A percentile compares a stretch with the other conserved stretches of the same genome.
Conservation (phyloP, 305 asterid species). For the Fraxinus sp. region DNA sequence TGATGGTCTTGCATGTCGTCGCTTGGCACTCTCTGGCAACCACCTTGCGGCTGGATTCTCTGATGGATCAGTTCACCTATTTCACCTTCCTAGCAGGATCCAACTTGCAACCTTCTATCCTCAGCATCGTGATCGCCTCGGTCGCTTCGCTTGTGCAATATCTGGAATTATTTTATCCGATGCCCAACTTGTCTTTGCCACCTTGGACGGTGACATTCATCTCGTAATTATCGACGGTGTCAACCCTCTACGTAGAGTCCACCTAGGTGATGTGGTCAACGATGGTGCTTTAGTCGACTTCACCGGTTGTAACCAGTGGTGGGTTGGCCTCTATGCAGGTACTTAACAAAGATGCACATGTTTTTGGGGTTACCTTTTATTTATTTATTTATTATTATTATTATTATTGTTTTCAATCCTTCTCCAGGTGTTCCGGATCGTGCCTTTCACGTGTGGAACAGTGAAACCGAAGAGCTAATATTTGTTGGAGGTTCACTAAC, state of each 20-base stretch:
- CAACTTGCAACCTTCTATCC: conserved; percentile 69
- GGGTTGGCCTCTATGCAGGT: conserved; percentile 98
- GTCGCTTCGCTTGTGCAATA: conserved; percentile 72
- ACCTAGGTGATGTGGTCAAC: conserved; percentile 71
- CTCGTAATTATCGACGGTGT: conserved; percentile 29
- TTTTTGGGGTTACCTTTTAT: not conserved
- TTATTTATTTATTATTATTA: no score
- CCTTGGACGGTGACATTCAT: conserved; percentile 78
- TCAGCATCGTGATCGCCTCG: conserved; percentile 71
- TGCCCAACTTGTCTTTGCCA: conserved; percentile 54
- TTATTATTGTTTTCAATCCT: not conserved
- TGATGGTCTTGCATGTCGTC: conserved; percentile 53
- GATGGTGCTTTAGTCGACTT: conserved; percentile 86
- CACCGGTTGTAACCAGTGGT: conserved; percentile 71
- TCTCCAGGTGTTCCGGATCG: conserved; percentile 73
- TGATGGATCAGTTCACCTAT: conserved; percentile 68
- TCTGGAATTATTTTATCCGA: conserved; percentile 68
- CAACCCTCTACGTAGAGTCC: conserved; percentile 46
- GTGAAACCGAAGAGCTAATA: conserved; percentile 63
- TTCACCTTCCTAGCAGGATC: conserved; percentile 49
- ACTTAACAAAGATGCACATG: not conserved
- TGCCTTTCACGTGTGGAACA: conserved; percentile 74
- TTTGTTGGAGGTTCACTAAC: conserved; percentile 78
- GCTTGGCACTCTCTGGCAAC: conserved; percentile 65
- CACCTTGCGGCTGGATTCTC: conserved; percentile 80